Conservation (phyloP, 352 stramenopile genomes). For the Achlya hypogyna region DNA sequence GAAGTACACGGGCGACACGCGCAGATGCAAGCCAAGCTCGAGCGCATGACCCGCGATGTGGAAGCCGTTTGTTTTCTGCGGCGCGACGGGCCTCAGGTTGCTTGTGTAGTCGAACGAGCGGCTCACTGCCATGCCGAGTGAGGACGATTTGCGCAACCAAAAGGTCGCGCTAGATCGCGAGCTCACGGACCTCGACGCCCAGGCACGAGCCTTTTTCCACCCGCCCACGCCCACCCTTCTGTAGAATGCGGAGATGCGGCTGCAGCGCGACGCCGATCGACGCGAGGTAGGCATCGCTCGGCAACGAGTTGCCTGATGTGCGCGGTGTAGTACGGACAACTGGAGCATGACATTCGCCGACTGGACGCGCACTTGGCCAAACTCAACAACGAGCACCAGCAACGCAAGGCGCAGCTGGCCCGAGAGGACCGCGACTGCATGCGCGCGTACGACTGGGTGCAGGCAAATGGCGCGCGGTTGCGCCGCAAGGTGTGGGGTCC, state of each 20-base stretch:
- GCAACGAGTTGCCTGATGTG: conserved; percentile 24
- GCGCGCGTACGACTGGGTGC: conserved; percentile 64
- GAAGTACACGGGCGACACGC: conserved; percentile 69
- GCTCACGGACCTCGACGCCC: conserved; percentile 36
- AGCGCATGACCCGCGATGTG: conserved; percentile 29
- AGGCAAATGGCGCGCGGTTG: conserved; percentile 53
- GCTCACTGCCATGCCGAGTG: not conserved
- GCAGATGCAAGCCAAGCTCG: conserved; percentile 44
- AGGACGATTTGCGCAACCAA: not conserved
- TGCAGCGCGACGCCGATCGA: not conserved
- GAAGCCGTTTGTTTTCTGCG: not conserved
- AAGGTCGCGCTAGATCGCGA: conserved; percentile 20
- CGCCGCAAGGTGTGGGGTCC: conserved; percentile 75
- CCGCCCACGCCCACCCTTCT: not conserved
- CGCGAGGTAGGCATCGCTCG: conserved; percentile 16
- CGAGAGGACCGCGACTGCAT: conserved; percentile 60
- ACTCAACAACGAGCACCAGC: conserved; percentile 68
- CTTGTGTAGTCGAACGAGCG: not conserved
- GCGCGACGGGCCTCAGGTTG: not conserved
- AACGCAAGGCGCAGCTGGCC: conserved; percentile 49
- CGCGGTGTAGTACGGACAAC: not conserved
- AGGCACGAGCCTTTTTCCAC: conserved; percentile 24
- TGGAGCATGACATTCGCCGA: conserved; percentile 13
- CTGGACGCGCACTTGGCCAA: conserved; percentile 26
- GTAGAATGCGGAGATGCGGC: not conserved